These are phyloP conservation scores for Fusarium sp. DNA, from an alignment of 2,329 filamentous ascomycete species.

Conservation along the genomic window DNA sequence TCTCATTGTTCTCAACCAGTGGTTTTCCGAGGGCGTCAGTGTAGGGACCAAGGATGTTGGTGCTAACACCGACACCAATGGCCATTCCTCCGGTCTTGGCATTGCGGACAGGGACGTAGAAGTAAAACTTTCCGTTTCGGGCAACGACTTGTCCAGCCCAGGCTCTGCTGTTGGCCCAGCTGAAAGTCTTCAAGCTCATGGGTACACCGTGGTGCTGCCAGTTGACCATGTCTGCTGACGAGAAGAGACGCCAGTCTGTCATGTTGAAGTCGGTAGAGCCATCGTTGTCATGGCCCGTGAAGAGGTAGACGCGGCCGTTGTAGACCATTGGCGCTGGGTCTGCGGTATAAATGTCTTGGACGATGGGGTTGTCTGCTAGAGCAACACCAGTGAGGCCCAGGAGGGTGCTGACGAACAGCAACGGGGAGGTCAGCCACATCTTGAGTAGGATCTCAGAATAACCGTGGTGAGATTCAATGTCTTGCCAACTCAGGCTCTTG, in stretches of 20 bases:
- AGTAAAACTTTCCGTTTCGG: constrained; percentile 47
- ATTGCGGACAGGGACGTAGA: constrained; percentile 47
- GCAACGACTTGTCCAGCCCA: constrained; percentile 49
- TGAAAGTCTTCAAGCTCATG: constrained; percentile 41
- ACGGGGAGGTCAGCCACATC: neutral
- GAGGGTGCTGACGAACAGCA: neutral
- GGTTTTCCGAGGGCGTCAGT: constrained; percentile 46
- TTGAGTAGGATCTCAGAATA: neutral
- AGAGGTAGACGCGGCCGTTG: constrained; percentile 48
- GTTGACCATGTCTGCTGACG: constrained; percentile 39
- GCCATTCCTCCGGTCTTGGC: constrained; percentile 45
- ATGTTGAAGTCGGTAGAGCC: constrained; percentile 47
- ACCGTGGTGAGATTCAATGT: neutral
- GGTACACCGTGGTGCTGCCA: constrained; percentile 48
- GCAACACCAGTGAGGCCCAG: neutral
- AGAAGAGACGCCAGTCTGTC: constrained; percentile 50
- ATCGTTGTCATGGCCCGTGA: constrained; percentile 48
- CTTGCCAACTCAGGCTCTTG: neutral
- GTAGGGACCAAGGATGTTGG: constrained; percentile 47
- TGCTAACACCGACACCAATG: constrained; percentile 50
- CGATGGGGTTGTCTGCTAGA: constrained; percentile 3
- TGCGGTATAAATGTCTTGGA: constrained; percentile 46
- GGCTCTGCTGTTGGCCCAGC: constrained; percentile 48
- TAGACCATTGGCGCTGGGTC: constrained; percentile 51
- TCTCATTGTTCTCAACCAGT: constrained; percentile 47